phyloP scores from a whole-genome alignment of 179 eudicot species.

The Carnegiea gigantea region DNA sequence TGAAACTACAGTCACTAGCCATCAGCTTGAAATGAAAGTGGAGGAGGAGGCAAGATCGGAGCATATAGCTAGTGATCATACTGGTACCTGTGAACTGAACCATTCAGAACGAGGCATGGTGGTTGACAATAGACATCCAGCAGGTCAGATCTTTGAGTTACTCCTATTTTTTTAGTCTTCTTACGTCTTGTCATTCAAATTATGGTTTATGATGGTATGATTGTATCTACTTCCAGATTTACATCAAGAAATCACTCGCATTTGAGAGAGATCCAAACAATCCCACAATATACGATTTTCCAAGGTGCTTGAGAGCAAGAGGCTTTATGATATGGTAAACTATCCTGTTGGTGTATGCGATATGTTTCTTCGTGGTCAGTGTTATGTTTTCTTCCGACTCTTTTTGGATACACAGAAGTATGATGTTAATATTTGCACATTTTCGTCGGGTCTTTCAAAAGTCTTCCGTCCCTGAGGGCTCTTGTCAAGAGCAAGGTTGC shows the following conservation, averaged over 20 bases:
- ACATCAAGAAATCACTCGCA: background rate
- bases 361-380: background rate
- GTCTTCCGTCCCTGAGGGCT: background rate
- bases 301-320: background rate
- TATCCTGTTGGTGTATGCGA: background rate
- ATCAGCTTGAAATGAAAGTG: constrained; percentile 7
- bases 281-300: background rate
- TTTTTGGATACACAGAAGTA: background rate
- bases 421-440: background rate
- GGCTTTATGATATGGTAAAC: constrained; percentile 1
- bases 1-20: background rate
- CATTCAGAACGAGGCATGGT: background rate
- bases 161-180: background rate
- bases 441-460: background rate
- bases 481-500: background rate
- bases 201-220: background rate
- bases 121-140: constrained; percentile 1
- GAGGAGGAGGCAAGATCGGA: constrained; percentile 8
- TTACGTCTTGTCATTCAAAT: background rate
- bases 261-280: background rate
- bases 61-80: background rate
- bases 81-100: background rate
- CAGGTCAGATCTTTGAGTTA: constrained; percentile 5
- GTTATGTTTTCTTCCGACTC: background rate
- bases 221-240: background rate